Evolutionary conservation across 1,284 basidiomycete species (phyloP).

Genomic region (Hypsizygus ulmarius): DNA sequence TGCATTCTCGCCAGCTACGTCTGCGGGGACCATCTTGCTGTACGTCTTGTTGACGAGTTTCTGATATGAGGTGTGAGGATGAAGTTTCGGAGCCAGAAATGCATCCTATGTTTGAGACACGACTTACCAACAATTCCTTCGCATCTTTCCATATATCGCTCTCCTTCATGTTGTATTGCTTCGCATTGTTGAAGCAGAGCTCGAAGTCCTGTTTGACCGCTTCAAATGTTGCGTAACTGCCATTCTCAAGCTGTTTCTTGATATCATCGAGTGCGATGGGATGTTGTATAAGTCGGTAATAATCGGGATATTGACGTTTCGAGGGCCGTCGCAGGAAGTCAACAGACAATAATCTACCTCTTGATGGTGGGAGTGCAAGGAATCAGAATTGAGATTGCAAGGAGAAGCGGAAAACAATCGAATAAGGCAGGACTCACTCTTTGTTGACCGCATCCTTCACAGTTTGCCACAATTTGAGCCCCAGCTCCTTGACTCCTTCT

Average conservation of each 20-base stretch:
- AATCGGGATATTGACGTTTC: slow-evolving; percentile 84
- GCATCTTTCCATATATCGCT: slow-evolving; percentile 87
- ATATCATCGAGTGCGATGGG: slow-evolving; percentile 89
- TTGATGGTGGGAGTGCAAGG: slow-evolving; percentile 34
- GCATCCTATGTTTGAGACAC: slow-evolving; percentile 8
- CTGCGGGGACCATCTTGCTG: slow-evolving; percentile 50
- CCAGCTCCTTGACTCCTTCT: slow-evolving; percentile 52
- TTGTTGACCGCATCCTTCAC: slow-evolving; percentile 78
- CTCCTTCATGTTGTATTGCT: slow-evolving; percentile 84
- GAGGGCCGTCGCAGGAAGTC: slow-evolving; percentile 80
- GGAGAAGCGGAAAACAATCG: slow-evolving; percentile 24
- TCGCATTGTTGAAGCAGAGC: slow-evolving; percentile 87
- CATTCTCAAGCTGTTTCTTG: slow-evolving; percentile 69
- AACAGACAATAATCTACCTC: slow-evolving; percentile 63
- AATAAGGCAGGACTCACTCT: slow-evolving; percentile 55
- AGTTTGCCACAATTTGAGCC: slow-evolving; percentile 65
- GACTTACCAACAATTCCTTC: slow-evolving; percentile 53
- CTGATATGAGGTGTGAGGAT: slow-evolving; percentile 33
- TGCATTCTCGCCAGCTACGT: slow-evolving; percentile 42
- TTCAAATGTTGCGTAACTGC: slow-evolving; percentile 64
- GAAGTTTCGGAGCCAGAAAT: background rate
- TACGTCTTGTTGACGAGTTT: slow-evolving; percentile 69
- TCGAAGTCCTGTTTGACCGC: slow-evolving; percentile 81
- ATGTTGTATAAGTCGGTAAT: slow-evolving; percentile 71
- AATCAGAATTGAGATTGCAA: slow-evolving; percentile 22